phyloP scores from a whole-genome alignment of 805 yeast species.

The Starmerella tilneyi region DNA sequence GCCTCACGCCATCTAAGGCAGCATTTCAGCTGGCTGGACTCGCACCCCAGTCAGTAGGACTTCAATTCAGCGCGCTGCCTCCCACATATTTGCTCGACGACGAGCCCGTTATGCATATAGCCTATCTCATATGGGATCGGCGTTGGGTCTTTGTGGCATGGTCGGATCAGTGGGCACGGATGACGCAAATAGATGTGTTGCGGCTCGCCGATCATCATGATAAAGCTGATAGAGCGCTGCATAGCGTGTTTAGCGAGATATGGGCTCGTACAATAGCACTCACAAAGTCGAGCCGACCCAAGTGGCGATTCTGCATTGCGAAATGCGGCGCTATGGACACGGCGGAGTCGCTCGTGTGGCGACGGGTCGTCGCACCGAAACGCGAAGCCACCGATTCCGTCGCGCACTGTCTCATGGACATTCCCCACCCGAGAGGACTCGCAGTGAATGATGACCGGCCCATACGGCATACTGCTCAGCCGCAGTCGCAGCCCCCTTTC shows the following conservation, averaged over 20 bases:
- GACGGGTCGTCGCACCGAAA: constrained; percentile 8
- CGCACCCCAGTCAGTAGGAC: constrained; percentile 27
- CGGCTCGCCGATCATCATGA: constrained; percentile 19
- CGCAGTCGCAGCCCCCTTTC: neutral
- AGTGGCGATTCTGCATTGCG: constrained; percentile 32
- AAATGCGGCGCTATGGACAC: constrained; percentile 32
- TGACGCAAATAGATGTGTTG: constrained; percentile 49
- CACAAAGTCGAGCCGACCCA: constrained; percentile 10
- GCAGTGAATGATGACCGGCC: constrained; percentile 1
- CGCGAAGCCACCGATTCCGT: neutral
- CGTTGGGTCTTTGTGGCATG: constrained; percentile 82
- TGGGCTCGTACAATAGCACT: constrained; percentile 17
- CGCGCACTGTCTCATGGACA: constrained; percentile 13
- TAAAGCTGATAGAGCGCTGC: constrained; percentile 15
- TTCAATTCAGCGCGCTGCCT: constrained; percentile 19
- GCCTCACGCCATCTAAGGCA: constrained; percentile 23
- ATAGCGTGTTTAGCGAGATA: constrained; percentile 19
- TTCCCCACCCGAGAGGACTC: constrained; percentile 20
- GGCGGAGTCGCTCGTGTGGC: constrained; percentile 30
- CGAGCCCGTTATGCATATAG: constrained; percentile 72
- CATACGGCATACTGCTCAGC: neutral
- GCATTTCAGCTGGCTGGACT: constrained; percentile 31
- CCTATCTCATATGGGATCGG: constrained; percentile 69
- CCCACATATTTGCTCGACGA: constrained; percentile 38
- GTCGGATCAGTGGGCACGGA: constrained; percentile 72